phyloP scores from a whole-genome alignment of 805 yeast species.

The Wickerhamiella kazuoi region DNA sequence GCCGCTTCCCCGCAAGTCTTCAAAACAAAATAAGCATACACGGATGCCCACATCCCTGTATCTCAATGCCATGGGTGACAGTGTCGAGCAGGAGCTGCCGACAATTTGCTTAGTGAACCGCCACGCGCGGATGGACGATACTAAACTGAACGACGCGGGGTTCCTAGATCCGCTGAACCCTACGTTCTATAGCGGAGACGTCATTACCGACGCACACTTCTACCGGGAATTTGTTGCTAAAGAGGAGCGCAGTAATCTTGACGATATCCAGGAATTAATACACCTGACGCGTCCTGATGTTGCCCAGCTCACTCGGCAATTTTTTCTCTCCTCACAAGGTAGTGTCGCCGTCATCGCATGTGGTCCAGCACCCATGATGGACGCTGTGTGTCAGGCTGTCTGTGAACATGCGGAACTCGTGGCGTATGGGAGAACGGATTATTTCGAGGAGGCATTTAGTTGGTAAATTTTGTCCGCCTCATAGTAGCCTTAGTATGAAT shows the following conservation, averaged over 20 bases:
- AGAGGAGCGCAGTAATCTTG: background rate
- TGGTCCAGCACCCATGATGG: conserved; percentile 17
- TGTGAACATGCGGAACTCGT: conserved; percentile 8
- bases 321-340: conserved; percentile 31
- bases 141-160: background rate
- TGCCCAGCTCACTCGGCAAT: conserved; percentile 14
- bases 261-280: background rate
- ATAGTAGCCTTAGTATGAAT: too few species aligned
- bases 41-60: background rate
- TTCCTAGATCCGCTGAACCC: background rate
- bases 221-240: background rate
- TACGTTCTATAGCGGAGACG: background rate
- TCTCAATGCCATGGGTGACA: background rate
- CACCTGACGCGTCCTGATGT: background rate
- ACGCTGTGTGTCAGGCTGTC: conserved; percentile 12
- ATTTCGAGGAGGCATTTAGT: conserved; percentile 55
- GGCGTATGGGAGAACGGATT: conserved; percentile 35
- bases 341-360: conserved; percentile 25
- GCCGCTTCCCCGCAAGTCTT: background rate
- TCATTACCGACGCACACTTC: too few species aligned
- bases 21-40: background rate
- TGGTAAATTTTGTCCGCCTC: conserved; percentile 43
- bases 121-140: background rate
- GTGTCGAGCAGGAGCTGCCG: background rate
- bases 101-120: too few species aligned